Percentiles rank a stretch among this genome's conserved stretches.
These are phyloP conservation scores for Epichloe bromicola DNA, from an alignment of 2,329 filamentous ascomycete species.

Conservation along the genomic window DNA sequence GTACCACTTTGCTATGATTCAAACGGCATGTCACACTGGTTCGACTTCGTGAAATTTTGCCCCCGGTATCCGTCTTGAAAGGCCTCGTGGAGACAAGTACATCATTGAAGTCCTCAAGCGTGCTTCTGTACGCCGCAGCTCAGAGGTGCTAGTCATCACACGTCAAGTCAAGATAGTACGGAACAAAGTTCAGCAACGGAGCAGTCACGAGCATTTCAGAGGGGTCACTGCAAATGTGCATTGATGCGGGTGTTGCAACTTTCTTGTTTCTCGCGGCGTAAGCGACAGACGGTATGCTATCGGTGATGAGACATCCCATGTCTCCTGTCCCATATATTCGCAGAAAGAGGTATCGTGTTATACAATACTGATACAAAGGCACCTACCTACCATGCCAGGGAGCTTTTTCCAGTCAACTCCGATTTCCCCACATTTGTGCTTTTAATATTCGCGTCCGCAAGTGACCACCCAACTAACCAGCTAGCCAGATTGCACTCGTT, in stretches of 20 bases:
- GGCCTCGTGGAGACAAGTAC: no score
- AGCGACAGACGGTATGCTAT: slow-evolving; percentile 4
- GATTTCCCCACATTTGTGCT: background rate
- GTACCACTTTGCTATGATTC: no score
- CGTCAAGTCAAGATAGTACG: no score
- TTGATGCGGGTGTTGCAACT: background rate
- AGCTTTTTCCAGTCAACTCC: slow-evolving; percentile 2
- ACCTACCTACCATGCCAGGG: slow-evolving; percentile 10
- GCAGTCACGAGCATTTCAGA: no score
- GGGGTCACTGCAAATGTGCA: no score
- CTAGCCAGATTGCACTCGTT: background rate
- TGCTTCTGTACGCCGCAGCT: no score
- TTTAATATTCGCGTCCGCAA: background rate
- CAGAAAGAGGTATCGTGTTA: slow-evolving; percentile 21
- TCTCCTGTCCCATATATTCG: slow-evolving; percentile 1
- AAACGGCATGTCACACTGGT: no score
- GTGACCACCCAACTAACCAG: background rate
- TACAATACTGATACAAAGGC: slow-evolving; percentile 22
- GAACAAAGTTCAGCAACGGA: no score
- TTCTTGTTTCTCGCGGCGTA: background rate
- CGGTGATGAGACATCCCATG: background rate
- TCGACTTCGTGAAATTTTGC: no score
- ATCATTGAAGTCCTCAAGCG: no score
- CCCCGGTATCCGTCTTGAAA: no score
- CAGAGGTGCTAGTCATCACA: no score